Conservation (phyloP, 805 yeast genomes). For the Priceomyces carsonii region DNA sequence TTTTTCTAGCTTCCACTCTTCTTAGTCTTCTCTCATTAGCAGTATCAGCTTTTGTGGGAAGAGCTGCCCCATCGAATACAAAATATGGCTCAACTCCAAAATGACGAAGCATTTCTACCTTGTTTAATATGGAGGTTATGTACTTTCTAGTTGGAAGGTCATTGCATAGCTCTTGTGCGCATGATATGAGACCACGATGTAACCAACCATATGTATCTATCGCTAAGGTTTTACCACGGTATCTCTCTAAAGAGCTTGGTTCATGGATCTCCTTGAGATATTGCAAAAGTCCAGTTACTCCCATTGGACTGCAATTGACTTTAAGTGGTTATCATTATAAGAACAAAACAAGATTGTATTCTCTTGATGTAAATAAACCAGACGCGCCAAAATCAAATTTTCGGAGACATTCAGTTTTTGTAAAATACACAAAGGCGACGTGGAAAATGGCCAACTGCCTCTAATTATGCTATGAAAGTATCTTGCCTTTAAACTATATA, state of each 20-base stretch:
- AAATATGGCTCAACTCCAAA: constrained; percentile 79
- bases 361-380: too few species aligned
- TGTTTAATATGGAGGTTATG: constrained; percentile 65
- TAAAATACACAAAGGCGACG: too few species aligned
- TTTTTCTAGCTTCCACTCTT: constrained; percentile 57
- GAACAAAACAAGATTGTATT: too few species aligned
- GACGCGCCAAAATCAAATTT: too few species aligned
- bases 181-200: constrained; percentile 79
- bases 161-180: constrained; percentile 79
- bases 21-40: constrained; percentile 61
- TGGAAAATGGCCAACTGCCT: too few species aligned
- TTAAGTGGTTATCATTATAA: too few species aligned
- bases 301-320: constrained; percentile 48
- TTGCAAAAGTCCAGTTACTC: constrained; percentile 82
- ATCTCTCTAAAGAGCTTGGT: constrained; percentile 55
- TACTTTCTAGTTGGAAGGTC: constrained; percentile 72
- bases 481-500: too few species aligned
- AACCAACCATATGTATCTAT: constrained; percentile 98
- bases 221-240: constrained; percentile 76
- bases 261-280: constrained; percentile 73
- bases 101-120: constrained; percentile 62
- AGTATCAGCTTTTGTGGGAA: constrained; percentile 77
- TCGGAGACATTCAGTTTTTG: too few species aligned
- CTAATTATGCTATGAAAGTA: too few species aligned
- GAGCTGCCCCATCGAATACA: constrained; percentile 90